phyloP scores from a whole-genome alignment of 495 filamentous ascomycete species.

The Penicilliopsis zonata region DNA sequence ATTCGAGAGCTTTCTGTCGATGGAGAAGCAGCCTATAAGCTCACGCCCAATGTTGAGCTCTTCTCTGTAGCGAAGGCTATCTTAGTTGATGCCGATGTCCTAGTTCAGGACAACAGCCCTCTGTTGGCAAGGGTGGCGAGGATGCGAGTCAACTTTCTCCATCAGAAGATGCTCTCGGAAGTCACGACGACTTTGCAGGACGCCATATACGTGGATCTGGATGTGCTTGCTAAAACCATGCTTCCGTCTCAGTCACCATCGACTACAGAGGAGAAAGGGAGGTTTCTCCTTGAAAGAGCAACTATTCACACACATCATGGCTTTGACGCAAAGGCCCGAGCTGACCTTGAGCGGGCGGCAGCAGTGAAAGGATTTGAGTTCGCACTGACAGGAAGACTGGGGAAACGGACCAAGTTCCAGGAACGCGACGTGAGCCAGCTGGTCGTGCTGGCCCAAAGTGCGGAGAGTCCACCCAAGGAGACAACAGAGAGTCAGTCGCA shows the following conservation, averaged over 20 bases:
- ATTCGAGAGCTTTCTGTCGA: conserved; percentile 61
- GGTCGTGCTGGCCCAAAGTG: conserved; percentile 78
- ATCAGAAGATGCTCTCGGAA: conserved; percentile 80
- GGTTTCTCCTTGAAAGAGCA: conserved; percentile 69
- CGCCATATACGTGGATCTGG: conserved; percentile 39
- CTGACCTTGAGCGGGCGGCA: conserved; percentile 56
- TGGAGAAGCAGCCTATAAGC: conserved; percentile 73
- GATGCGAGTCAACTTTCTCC: conserved; percentile 67
- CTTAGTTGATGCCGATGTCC: conserved; percentile 36
- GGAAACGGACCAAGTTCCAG: conserved; percentile 90
- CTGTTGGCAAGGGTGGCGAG: conserved; percentile 29
- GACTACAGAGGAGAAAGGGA: conserved; percentile 34
- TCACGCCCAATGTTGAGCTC: conserved; percentile 72
- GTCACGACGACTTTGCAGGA: conserved; percentile 53
- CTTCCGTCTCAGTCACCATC: conserved; percentile 15
- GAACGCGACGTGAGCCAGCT: conserved; percentile 81
- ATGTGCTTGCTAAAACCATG: conserved; percentile 29
- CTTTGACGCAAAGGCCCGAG: conserved; percentile 60
- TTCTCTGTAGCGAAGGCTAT: conserved; percentile 65
- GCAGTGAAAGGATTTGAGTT: conserved; percentile 59
- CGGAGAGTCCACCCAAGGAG: conserved; percentile 9
- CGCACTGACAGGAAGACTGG: conserved; percentile 71
- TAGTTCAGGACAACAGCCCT: conserved; percentile 28
- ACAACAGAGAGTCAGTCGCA: conserved; percentile 1
- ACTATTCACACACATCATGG: conserved; percentile 79